Conservation (phyloP, 306 rosid species). For the Fragaria nilgerrensis region DNA sequence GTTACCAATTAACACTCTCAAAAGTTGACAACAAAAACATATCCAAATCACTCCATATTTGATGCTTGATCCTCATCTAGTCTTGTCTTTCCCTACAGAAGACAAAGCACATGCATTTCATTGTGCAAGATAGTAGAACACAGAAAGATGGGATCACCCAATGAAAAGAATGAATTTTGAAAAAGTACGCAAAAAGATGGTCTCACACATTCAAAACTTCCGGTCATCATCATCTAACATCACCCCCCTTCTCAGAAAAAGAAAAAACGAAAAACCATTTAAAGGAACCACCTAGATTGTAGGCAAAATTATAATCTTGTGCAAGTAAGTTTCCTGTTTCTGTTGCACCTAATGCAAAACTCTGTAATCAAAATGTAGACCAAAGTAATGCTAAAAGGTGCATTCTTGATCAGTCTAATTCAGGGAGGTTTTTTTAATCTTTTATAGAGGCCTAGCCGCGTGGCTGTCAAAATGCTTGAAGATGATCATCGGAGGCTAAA, state of each 20-base stretch:
- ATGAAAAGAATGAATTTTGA: slow-evolving; percentile 8
- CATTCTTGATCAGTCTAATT: not conserved
- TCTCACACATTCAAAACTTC: slow-evolving; percentile 19
- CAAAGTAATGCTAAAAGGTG: not conserved
- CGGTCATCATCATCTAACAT: slow-evolving; percentile 18
- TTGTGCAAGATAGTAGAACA: slow-evolving; percentile 46
- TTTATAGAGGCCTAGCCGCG: not conserved
- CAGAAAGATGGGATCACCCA: slow-evolving; percentile 30
- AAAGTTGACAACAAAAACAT: slow-evolving; percentile 44
- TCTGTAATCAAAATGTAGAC: not conserved
- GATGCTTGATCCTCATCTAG: slow-evolving; percentile 81
- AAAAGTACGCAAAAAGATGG: slow-evolving; percentile 7
- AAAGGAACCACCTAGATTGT: not conserved
- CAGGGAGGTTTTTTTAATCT: too few species aligned
- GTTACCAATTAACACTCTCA: slow-evolving; percentile 35
- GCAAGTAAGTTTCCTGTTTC: not conserved
- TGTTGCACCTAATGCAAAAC: not conserved
- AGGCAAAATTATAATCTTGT: not conserved
- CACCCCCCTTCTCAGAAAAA: slow-evolving; percentile 17
- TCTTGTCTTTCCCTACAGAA: slow-evolving; percentile 84
- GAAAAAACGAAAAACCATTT: not conserved
- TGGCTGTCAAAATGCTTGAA: not conserved
- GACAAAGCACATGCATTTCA: slow-evolving; percentile 56
- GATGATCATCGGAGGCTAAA: not conserved
- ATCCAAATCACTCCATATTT: slow-evolving; percentile 52